Evolutionary conservation across 169 alveolate species (phyloP).

Genomic region (Cryptosporidium viatorum): DNA sequence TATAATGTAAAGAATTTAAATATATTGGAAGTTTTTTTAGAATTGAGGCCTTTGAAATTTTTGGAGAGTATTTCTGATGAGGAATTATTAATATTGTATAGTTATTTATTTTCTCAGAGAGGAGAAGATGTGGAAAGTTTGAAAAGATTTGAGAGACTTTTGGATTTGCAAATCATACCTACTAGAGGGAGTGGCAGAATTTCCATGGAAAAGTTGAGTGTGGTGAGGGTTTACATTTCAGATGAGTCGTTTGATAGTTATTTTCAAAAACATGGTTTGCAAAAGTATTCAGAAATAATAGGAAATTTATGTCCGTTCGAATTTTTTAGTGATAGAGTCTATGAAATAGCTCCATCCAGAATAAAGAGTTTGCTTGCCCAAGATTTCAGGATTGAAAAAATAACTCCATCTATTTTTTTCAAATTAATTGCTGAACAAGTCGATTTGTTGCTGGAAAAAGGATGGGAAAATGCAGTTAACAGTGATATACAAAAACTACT

Average conservation of each 20-base stretch:
- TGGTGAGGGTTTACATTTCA: constrained; percentile 14
- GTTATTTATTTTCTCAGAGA: background rate
- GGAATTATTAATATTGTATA: constrained; percentile 11
- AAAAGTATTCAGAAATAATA: constrained; percentile 24
- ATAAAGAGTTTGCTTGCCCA: background rate
- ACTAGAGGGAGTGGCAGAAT: background rate
- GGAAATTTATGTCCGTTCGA: constrained; percentile 14
- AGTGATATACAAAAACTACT: constrained; percentile 28
- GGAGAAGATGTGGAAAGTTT: constrained; percentile 2
- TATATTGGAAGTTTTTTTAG: background rate
- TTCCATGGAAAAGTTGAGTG: background rate
- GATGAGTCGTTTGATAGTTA: constrained; percentile 30
- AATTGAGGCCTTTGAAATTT: background rate
- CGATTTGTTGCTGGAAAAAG: constrained; percentile 24
- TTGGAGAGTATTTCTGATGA: constrained; percentile 21
- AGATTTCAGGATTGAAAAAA: constrained; percentile 6
- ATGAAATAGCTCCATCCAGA: background rate
- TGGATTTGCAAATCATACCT: constrained; percentile 31
- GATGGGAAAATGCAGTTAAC: constrained; percentile 60
- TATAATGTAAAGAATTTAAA: constrained; percentile 1
- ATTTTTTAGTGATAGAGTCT: constrained; percentile 24
- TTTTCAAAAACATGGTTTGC: background rate
- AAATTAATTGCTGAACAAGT: constrained; percentile 25
- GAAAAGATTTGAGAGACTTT: background rate
- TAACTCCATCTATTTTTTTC: constrained; percentile 18